Base-by-base conservation (phyloP, 2,329 filamentous ascomycete genomes). In the Aspergillus pseudoglaucus region DNA sequence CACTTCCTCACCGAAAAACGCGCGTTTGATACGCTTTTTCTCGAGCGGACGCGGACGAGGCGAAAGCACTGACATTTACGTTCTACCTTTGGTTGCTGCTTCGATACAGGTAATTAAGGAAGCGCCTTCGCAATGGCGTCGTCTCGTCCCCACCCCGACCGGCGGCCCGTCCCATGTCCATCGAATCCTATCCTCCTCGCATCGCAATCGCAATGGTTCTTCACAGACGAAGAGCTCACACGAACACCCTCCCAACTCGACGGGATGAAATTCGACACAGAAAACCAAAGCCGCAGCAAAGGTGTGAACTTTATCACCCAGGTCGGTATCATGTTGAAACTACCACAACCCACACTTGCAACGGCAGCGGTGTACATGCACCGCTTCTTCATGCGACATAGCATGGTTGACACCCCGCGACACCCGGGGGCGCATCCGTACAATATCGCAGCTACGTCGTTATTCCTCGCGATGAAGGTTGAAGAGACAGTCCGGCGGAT, bases 401-500 rank as follows among this genome's bases (percentile, higher is more conserved):
- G 84, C 63, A 84, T 94, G 79, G 83, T 86, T 43, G 80, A 84
- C 59, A 81, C 85, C 60, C 87, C 83, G 53, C 79, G 78, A 52
- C 73, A 72, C 47, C 75, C 75, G 41, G 89, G 89, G 12, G 81
- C 94, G 42, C 91, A 96, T 66, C 90, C 95, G 59, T 97, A 95
- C 64, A 87, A 94, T 59, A 88, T 95, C 50, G 93, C 90, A 9
- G 93, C 90, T 0, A 95, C 90, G 0, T 82, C 90, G 1, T 77
- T 98, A 2, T 98, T 97, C 59, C 79, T 98, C 8, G 91, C 93
- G 7, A 96, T 94, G 58, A 98, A 98, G 68, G 91, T 94, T 17
- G 91, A 98, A 64, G 93, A 98, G 66, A 95, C 94, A 64, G 94
- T 90, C 63, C 85, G 91, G 43, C 95, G 95, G 70, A 95, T 95